Evolutionary conservation across 1,284 basidiomycete genomes (phyloP).

Genomic region (Trichosporon asahii): DNA sequence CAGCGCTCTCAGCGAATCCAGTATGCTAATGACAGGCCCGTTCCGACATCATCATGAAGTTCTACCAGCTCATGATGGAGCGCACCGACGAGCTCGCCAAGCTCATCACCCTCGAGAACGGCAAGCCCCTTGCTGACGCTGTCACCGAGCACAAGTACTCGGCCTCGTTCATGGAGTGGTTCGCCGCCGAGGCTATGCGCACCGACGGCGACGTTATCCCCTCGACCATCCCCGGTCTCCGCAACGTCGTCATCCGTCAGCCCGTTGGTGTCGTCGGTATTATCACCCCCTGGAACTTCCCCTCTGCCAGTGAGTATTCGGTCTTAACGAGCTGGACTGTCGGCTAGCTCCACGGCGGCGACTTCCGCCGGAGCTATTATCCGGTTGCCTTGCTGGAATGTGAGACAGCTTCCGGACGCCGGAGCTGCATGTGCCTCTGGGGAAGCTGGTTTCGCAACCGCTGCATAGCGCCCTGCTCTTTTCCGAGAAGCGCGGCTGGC

Average conservation of each 20-base stretch:
- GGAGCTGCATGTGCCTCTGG: too few species aligned
- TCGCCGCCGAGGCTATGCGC: constrained; percentile 69
- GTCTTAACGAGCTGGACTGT: neutral
- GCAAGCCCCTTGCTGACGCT: constrained; percentile 76
- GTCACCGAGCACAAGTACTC: constrained; percentile 76
- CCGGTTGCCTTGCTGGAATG: too few species aligned
- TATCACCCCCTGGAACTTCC: constrained; percentile 48
- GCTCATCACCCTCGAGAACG: constrained; percentile 85
- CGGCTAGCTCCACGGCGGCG: constrained; percentile 54
- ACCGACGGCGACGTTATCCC: constrained; percentile 72
- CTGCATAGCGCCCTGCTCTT: too few species aligned
- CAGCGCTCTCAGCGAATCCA: neutral
- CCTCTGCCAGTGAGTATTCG: constrained; percentile 10
- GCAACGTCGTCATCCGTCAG: constrained; percentile 77
- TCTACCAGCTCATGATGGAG: constrained; percentile 69
- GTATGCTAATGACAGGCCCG: constrained; percentile 47
- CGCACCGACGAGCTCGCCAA: constrained; percentile 75
- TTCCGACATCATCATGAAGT: constrained; percentile 72
- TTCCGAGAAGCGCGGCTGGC: too few species aligned
- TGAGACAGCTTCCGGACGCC: too few species aligned
- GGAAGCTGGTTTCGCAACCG: too few species aligned
- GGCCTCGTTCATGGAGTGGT: constrained; percentile 76
- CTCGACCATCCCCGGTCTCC: constrained; percentile 63
- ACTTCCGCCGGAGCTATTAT: too few species aligned
- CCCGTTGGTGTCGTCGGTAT: constrained; percentile 41